A percentile compares a stretch with the other conserved stretches of the same genome.
Evolutionary conservation across 2,329 filamentous ascomycete species (phyloP).

Genomic region (Onygenales sp.): DNA sequence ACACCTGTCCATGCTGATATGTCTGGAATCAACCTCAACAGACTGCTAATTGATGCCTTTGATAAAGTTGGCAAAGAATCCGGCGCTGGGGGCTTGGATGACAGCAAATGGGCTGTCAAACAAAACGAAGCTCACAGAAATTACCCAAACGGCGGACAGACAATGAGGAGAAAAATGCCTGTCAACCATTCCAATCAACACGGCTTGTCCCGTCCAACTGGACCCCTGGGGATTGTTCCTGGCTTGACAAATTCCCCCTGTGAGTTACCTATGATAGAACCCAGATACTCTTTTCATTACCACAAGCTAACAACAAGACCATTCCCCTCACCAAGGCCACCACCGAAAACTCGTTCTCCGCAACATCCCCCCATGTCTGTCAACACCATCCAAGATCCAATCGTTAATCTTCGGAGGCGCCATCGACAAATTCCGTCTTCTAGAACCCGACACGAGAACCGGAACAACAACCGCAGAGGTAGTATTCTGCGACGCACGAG

Average conservation of each 20-base stretch:
- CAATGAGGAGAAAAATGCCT: neutral
- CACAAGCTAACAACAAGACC: neutral
- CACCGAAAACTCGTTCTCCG: conserved; percentile 24
- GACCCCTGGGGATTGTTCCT: neutral
- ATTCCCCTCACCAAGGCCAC: conserved; percentile 11
- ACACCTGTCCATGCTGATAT: neutral
- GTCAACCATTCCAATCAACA: neutral
- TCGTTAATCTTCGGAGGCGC: conserved; percentile 30
- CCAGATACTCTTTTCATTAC: neutral
- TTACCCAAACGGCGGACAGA: neutral
- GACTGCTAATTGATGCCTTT: conserved; percentile 7
- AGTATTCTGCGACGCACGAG: conserved; percentile 25
- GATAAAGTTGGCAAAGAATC: conserved; percentile 7
- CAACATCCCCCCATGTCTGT: conserved; percentile 24
- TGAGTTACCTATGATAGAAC: too few species aligned
- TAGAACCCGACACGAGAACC: conserved; percentile 6
- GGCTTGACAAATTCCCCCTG: too few species aligned
- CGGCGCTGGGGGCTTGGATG: conserved; percentile 5
- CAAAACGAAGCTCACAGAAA: neutral
- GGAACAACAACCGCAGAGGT: conserved; percentile 19
- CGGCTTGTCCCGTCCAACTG: neutral
- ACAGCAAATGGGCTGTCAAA: conserved; percentile 9
- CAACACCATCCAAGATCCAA: conserved; percentile 23
- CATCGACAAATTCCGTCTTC: conserved; percentile 24
- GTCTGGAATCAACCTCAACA: neutral